Percentiles rank a stretch among this genome's conserved stretches.
Conservation (phyloP, 495 filamentous ascomycete species). For the Neurospora pannonica region DNA sequence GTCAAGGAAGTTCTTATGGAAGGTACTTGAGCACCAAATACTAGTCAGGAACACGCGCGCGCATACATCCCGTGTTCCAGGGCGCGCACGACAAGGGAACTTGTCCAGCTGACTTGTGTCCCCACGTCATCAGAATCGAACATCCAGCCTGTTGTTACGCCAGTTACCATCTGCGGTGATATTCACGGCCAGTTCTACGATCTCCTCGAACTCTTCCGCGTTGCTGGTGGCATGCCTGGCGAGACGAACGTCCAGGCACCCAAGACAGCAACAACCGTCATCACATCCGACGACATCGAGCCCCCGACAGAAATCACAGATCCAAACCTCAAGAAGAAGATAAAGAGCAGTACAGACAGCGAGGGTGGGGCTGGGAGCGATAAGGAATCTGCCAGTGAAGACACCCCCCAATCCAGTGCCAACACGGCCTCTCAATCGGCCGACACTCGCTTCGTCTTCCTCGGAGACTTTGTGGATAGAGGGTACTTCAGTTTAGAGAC, state of each 20-base stretch:
- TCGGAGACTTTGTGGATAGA: conserved; percentile 95
- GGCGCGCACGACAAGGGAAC: background rate
- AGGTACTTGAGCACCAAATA: conserved; percentile 40
- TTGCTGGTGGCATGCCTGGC: conserved; percentile 90
- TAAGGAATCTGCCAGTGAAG: conserved; percentile 30
- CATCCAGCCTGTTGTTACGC: conserved; percentile 89
- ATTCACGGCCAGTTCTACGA: conserved; percentile 99
- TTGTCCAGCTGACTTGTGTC: background rate
- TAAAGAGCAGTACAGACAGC: conserved; percentile 38
- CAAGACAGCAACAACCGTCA: conserved; percentile 53
- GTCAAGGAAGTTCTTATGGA: conserved; percentile 99
- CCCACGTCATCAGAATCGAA: conserved; percentile 67
- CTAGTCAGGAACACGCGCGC: background rate
- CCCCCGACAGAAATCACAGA: conserved; percentile 79
- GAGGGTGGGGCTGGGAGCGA: conserved; percentile 23
- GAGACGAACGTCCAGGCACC: conserved; percentile 58
- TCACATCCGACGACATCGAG: conserved; percentile 79
- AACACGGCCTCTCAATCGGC: conserved; percentile 46
- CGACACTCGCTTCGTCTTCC: conserved; percentile 83
- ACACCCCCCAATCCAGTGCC: conserved; percentile 30
- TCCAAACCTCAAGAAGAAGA: conserved; percentile 70
- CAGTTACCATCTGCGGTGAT: conserved; percentile 97
- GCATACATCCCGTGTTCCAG: background rate
- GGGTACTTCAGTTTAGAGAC: conserved; percentile 98
- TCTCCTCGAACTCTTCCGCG: conserved; percentile 89